phyloP scores from a whole-genome alignment of 805 yeast genomes.

The Hanseniaspora lindneri region DNA sequence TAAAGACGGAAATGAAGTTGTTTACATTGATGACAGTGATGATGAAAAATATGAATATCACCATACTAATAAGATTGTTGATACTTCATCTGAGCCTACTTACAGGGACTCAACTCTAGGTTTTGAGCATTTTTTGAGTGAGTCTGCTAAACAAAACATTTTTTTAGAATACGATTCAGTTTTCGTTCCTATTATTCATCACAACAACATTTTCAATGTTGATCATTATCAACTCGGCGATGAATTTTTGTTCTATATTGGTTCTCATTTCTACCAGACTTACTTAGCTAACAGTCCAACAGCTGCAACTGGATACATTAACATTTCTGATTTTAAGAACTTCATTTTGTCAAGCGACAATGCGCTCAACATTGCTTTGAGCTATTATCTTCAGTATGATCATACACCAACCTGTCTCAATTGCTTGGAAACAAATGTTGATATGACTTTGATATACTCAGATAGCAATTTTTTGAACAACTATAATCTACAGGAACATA shows the following conservation, averaged over 20 bases:
- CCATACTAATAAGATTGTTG: not conserved
- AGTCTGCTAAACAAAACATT: not conserved
- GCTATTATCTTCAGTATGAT: slow-evolving; percentile 13
- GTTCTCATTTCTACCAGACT: slow-evolving; percentile 12
- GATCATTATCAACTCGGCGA: slow-evolving; percentile 11
- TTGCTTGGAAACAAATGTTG: not conserved
- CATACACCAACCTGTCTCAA: slow-evolving; percentile 1
- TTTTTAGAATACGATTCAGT: not conserved
- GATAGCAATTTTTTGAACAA: not conserved
- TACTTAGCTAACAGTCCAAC: slow-evolving; percentile 3
- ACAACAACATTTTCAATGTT: slow-evolving; percentile 11
- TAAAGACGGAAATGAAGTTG: slow-evolving; percentile 1
- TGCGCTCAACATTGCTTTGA: slow-evolving; percentile 6
- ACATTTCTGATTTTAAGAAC: not conserved
- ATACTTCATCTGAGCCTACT: not conserved
- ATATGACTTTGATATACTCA: not conserved
- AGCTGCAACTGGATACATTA: not conserved
- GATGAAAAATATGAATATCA: not conserved
- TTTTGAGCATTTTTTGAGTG: not conserved
- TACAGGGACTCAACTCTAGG: not conserved
- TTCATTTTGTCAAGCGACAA: slow-evolving; percentile 1
- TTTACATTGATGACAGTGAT: not conserved
- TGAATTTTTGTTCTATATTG: slow-evolving; percentile 12
- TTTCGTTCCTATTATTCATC: slow-evolving; percentile 7
- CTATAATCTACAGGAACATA: not conserved